A percentile compares a stretch with the other conserved stretches of the same genome.
phyloP scores from a whole-genome alignment of 805 yeast genomes.

The Myxozyma geophila region DNA sequence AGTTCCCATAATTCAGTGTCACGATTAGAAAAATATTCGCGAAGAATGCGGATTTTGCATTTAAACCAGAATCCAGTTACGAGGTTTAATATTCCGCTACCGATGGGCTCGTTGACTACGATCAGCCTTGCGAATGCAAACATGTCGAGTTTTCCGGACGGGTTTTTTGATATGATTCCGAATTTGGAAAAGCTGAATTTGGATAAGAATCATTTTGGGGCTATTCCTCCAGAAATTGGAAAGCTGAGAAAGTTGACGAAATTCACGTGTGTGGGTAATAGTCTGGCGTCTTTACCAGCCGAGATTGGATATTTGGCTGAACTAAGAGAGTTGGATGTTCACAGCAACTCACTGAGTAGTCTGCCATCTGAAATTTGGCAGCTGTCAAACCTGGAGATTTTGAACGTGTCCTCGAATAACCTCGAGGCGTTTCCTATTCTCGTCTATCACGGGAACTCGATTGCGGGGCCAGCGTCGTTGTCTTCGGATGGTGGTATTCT shows the following conservation, averaged over 20 bases:
- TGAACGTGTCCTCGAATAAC: slow-evolving; percentile 77
- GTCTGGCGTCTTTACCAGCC: slow-evolving; percentile 70
- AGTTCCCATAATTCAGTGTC: slow-evolving; percentile 57
- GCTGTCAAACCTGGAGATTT: slow-evolving; percentile 56
- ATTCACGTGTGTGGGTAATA: slow-evolving; percentile 74
- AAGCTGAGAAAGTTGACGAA: slow-evolving; percentile 61
- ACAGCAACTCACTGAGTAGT: slow-evolving; percentile 76
- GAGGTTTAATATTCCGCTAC: slow-evolving; percentile 57
- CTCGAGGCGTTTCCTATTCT: slow-evolving; percentile 60
- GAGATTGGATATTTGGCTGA: slow-evolving; percentile 63
- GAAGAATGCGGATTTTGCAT: slow-evolving; percentile 67
- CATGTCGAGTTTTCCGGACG: slow-evolving; percentile 70
- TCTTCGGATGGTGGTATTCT: slow-evolving; percentile 8
- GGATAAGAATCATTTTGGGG: slow-evolving; percentile 80
- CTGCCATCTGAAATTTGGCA: slow-evolving; percentile 73
- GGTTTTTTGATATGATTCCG: slow-evolving; percentile 63
- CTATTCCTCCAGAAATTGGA: slow-evolving; percentile 72
- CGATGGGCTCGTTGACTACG: slow-evolving; percentile 64
- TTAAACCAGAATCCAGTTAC: slow-evolving; percentile 87
- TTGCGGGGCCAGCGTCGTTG: background rate
- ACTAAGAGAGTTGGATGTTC: slow-evolving; percentile 73
- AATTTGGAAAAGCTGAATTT: slow-evolving; percentile 72
- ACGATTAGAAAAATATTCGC: slow-evolving; percentile 65
- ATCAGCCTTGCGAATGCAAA: slow-evolving; percentile 83
- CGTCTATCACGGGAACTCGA: slow-evolving; percentile 14